A percentile compares a stretch with the other conserved stretches of the same genome.
Conservation (phyloP, 176 grass and related monocot genomes). For the Saccharum officinarum region DNA sequence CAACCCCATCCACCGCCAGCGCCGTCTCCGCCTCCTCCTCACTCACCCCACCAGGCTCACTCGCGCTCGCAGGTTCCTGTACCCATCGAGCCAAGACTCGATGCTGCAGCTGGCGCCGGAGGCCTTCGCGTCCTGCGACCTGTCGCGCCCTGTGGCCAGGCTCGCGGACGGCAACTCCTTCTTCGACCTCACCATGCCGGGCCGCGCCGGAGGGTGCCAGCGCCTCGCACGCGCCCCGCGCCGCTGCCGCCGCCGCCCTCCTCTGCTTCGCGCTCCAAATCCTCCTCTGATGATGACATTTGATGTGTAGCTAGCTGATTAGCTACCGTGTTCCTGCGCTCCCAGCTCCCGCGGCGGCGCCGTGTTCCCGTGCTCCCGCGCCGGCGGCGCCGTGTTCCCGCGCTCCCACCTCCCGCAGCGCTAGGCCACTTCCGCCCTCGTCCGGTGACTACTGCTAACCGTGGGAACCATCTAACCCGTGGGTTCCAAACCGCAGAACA, state of each 20-base stretch:
- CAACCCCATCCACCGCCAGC: no score
- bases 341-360: no score
- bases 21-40: no score
- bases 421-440: no score
- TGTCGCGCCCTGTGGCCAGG: slow-evolving; percentile 31
- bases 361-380: no score
- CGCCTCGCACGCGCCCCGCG: background rate
- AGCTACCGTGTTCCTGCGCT: no score
- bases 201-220: slow-evolving; percentile 30
- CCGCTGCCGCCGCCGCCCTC: background rate
- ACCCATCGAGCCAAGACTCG: slow-evolving; percentile 47
- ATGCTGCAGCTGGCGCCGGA: slow-evolving; percentile 55
- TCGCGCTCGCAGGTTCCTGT: slow-evolving; percentile 60
- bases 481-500: no score
- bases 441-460: no score
- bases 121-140: slow-evolving; percentile 62
- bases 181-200: slow-evolving; percentile 78
- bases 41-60: background rate
- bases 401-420: no score
- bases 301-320: background rate
- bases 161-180: slow-evolving; percentile 80
- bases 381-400: no score
- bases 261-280: background rate
- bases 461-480: no score
- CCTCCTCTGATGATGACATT: background rate